Conservation (phyloP, 2,329 filamentous ascomycete genomes). For the Penicillium sp. region DNA sequence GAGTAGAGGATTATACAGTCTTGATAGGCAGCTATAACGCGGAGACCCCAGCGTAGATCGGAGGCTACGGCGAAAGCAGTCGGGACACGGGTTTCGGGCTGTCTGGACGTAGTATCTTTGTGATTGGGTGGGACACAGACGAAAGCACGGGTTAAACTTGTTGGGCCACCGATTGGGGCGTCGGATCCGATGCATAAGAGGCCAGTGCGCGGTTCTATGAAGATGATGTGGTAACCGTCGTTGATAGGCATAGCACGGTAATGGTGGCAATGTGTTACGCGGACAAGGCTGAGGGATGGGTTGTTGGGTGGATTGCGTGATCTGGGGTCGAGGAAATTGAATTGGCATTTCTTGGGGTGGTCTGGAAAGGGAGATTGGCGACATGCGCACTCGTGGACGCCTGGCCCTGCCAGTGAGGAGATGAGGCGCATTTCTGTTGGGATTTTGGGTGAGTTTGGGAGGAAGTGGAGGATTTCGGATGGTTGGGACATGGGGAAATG, state of each 20-base stretch:
- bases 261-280: slow-evolving; percentile 56
- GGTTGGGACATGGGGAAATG: slow-evolving; percentile 45
- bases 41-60: slow-evolving; percentile 59
- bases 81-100: slow-evolving; percentile 40
- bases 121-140: slow-evolving; percentile 50
- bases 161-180: slow-evolving; percentile 58
- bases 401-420: slow-evolving; percentile 56
- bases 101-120: slow-evolving; percentile 7
- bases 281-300: slow-evolving; percentile 34
- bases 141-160: slow-evolving; percentile 60
- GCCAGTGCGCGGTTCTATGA: slow-evolving; percentile 60
- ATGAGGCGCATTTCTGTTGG: slow-evolving; percentile 62
- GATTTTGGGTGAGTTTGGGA: slow-evolving; percentile 55
- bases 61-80: slow-evolving; percentile 57
- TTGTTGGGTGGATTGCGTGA: slow-evolving; percentile 23
- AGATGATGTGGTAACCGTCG: slow-evolving; percentile 66
- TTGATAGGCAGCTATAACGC: slow-evolving; percentile 59
- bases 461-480: slow-evolving; percentile 55
- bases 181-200: slow-evolving; percentile 63
- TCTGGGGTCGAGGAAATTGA: slow-evolving; percentile 32
- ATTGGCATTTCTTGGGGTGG: slow-evolving; percentile 25
- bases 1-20: slow-evolving; percentile 60
- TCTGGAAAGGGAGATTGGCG: slow-evolving; percentile 21
- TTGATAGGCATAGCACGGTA: slow-evolving; percentile 65
- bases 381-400: slow-evolving; percentile 32